Evolutionary conservation across 108 stramenopile genomes (phyloP).

Genomic region (Skeletonema tropicum): DNA sequence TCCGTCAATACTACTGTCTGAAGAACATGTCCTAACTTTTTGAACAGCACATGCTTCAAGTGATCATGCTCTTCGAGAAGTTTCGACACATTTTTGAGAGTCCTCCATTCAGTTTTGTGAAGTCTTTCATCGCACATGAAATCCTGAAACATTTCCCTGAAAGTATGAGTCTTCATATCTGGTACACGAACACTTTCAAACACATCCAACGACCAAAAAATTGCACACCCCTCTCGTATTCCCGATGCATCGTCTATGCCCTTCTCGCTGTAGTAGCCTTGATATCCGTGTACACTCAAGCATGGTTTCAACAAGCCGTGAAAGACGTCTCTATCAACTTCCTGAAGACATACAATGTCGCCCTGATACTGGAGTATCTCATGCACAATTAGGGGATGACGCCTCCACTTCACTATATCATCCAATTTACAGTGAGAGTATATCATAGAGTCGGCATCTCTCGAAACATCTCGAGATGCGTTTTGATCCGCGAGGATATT

Average conservation of each 20-base stretch:
- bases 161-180: slow-evolving; percentile 41
- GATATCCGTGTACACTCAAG: slow-evolving; percentile 42
- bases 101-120: slow-evolving; percentile 48
- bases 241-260: slow-evolving; percentile 26
- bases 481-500: slow-evolving; percentile 83
- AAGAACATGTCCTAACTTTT: slow-evolving; percentile 62
- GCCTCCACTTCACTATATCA: slow-evolving; percentile 49
- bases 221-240: slow-evolving; percentile 64
- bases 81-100: slow-evolving; percentile 37
- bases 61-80: slow-evolving; percentile 49
- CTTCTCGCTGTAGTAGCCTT: slow-evolving; percentile 63
- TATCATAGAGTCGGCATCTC: slow-evolving; percentile 29
- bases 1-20: slow-evolving; percentile 51
- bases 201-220: slow-evolving; percentile 60
- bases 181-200: slow-evolving; percentile 51
- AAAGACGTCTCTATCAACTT: slow-evolving; percentile 67
- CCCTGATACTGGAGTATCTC: slow-evolving; percentile 71
- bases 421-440: slow-evolving; percentile 56
- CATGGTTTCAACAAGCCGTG: slow-evolving; percentile 34
- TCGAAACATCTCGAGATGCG: slow-evolving; percentile 40
- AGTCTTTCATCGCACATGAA: slow-evolving; percentile 27
- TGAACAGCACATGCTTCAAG: slow-evolving; percentile 41
- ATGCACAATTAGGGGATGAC: slow-evolving; percentile 70
- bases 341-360: slow-evolving; percentile 79
- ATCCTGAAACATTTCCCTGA: slow-evolving; percentile 52